Evolutionary conservation across 208 protist species (phyloP), one percentile per base, ranked within the genome.

Genomic region (Phytomonas serpens): DNA sequence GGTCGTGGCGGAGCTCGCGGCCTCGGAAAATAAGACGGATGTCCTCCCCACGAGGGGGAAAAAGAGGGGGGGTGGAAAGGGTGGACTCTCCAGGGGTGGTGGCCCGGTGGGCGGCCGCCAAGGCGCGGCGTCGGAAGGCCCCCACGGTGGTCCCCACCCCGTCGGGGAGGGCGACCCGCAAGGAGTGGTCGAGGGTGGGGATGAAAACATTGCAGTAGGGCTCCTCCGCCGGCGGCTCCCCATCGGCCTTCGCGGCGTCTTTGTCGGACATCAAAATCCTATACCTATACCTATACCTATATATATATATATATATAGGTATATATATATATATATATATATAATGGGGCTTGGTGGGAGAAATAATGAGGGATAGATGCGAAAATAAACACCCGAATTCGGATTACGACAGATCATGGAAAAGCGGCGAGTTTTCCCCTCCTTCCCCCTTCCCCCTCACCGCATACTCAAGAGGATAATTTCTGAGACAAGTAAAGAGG

Each of bases 21-120:
- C 76, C 76, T 0, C 72, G 66, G 47, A 71, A 80, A 27, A 80
- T 38, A 23, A 80, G 51, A 3, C 76, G 76, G 3, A 80, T 51
- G 16, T 51, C 40, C 9, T 51, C 40, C 40, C 40, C 40, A 23
- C 40, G 40, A 11, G 13, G 9, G 13, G 40, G 40, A 11, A 11
- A 11, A 11, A 11, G 9, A 11, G 9, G 9, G 40, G 40, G 16
- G 16, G 40, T 51, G 40, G 40, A 51, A 51, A 19, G 1, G 9
- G 3, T 11, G 40, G 16, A 11, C 34, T n/a, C n/a, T n/a, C 34
- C 34, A 6, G 34, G 34, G 40, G 40, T 3, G 40, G 40, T 3
- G 6, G 40, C 40, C 40, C 40, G 40, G 16, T 51, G 40, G 4
- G 40, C 40, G 16, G 40, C 40, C 40, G 4, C 40, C 40, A 51